Conservation (phyloP, 108 stramenopile genomes). For the Nitzschia putrida region DNA sequence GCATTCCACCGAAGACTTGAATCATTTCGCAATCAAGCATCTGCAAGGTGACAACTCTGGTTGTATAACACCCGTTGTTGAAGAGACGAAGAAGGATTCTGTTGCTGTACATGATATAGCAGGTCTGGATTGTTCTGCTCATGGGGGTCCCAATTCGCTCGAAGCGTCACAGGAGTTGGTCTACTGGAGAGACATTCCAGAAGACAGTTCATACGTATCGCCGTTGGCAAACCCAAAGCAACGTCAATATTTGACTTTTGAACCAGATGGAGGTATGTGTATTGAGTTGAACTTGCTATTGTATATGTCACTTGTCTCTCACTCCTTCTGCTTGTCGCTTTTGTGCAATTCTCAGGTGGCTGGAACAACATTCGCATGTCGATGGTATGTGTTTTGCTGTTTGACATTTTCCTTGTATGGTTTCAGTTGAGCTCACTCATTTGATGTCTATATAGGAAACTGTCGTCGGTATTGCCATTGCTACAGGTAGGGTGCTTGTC, state of each 20-base stretch:
- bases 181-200: slow-evolving; percentile 77
- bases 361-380: slow-evolving; percentile 95
- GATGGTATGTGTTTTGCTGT: slow-evolving; percentile 9
- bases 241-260: slow-evolving; percentile 82
- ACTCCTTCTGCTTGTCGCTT: background rate
- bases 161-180: slow-evolving; percentile 65
- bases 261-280: slow-evolving; percentile 86
- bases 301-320: background rate
- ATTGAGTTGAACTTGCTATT: slow-evolving; percentile 54
- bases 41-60: background rate
- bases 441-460: slow-evolving; percentile 45
- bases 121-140: slow-evolving; percentile 68
- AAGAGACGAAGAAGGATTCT: background rate
- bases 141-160: slow-evolving; percentile 64
- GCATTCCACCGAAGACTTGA: background rate
- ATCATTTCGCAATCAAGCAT: slow-evolving; percentile 1
- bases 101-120: slow-evolving; percentile 36
- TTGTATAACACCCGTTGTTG: background rate
- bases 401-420: slow-evolving; percentile 8
- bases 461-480: slow-evolving; percentile 83
- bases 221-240: slow-evolving; percentile 44
- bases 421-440: slow-evolving; percentile 6
- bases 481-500: slow-evolving; percentile 89
- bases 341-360: slow-evolving; percentile 50
- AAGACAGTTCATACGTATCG: slow-evolving; percentile 50